Conservation (phyloP, 1,284 basidiomycete species). For the Pyrrhoderma lamaoense region DNA sequence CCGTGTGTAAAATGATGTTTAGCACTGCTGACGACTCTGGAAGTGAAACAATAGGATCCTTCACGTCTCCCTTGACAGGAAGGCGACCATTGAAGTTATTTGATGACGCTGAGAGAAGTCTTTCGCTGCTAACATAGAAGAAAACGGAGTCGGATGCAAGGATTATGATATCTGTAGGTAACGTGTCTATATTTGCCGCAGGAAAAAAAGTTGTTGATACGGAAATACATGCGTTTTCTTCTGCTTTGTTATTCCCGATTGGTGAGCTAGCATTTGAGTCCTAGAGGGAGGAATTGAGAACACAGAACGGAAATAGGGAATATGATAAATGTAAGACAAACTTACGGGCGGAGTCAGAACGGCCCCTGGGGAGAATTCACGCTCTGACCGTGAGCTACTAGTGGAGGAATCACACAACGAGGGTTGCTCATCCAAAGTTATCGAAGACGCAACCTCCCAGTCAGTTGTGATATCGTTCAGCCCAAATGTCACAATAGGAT, state of each 20-base stretch:
- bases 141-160: constrained; percentile 68
- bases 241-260: constrained; percentile 19
- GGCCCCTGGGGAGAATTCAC: constrained; percentile 9
- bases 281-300: constrained; percentile 19
- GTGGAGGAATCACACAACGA: not conserved
- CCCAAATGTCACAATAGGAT: not conserved
- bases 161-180: constrained; percentile 53
- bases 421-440: not conserved
- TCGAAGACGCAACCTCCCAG: constrained; percentile 2
- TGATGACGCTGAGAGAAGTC: constrained; percentile 29
- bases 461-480: constrained; percentile 2
- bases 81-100: constrained; percentile 33
- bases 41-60: constrained; percentile 26
- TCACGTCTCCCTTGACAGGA: constrained; percentile 24
- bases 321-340: not conserved
- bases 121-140: constrained; percentile 39
- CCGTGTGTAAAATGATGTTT: constrained; percentile 32
- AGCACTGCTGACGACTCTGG: constrained; percentile 29
- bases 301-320: not conserved
- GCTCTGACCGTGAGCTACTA: constrained; percentile 5
- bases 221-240: constrained; percentile 48
- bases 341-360: constrained; percentile 17
- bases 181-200: constrained; percentile 46
- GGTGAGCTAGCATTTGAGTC: constrained; percentile 29
- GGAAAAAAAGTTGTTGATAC: constrained; percentile 76